Evolutionary conservation across 371 early-diverging fungal genomes (phyloP).

Genomic region (Basidiobolus meristosporus): DNA sequence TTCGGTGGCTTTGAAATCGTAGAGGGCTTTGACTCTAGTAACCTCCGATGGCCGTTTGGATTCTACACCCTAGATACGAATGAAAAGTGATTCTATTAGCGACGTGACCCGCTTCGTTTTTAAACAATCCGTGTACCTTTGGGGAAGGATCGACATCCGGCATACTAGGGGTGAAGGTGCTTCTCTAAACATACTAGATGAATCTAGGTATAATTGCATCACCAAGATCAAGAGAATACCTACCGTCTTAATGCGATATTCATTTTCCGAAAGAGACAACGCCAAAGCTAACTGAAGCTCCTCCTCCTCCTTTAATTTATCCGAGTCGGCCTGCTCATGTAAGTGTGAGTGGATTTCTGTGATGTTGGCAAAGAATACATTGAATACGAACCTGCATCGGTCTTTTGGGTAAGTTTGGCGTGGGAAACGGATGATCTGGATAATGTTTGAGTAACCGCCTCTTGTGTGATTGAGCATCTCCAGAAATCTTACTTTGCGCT

Average conservation of each 20-base stretch:
- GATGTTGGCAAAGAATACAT: background rate
- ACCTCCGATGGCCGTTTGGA: constrained; percentile 8
- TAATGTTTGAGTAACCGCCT: background rate
- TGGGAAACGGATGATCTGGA: constrained; percentile 46
- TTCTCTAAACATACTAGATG: background rate
- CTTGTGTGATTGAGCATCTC: background rate
- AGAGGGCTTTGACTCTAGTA: constrained; percentile 48
- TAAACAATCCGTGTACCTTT: background rate
- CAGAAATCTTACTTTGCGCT: constrained; percentile 12
- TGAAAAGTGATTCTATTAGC: background rate
- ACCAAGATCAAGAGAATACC: no score
- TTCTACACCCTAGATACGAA: background rate
- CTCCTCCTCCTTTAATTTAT: constrained; percentile 74
- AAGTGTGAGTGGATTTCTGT: constrained; percentile 3
- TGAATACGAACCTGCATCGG: constrained; percentile 1
- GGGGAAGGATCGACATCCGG: background rate
- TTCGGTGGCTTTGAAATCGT: constrained; percentile 68
- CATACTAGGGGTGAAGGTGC: background rate
- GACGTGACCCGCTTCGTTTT: background rate
- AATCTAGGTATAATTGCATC: background rate
- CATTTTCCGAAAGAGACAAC: constrained; percentile 59
- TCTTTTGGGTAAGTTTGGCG: constrained; percentile 42
- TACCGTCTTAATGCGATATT: constrained; percentile 5
- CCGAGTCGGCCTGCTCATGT: constrained; percentile 24
- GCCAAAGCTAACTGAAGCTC: constrained; percentile 82